These are phyloP conservation scores for Pythium chondricola DNA, from an alignment of 352 stramenopile species.

Conservation along the genomic window DNA sequence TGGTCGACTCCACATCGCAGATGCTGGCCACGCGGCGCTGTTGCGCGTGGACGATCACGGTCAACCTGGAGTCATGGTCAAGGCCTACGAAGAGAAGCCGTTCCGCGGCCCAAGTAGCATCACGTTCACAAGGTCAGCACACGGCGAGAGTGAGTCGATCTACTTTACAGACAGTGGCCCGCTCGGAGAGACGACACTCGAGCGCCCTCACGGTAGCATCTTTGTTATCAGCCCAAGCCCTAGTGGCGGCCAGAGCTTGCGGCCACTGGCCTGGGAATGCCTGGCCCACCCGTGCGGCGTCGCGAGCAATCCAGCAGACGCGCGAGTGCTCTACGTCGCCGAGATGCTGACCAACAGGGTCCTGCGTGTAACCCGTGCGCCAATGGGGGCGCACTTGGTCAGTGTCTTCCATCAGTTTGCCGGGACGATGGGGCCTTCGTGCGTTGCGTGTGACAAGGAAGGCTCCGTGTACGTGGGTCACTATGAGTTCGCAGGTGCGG, in stretches of 20 bases:
- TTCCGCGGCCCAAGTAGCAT: slow-evolving; percentile 71
- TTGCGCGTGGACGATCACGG: slow-evolving; percentile 52
- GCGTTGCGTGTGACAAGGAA: slow-evolving; percentile 51
- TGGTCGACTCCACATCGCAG: slow-evolving; percentile 58
- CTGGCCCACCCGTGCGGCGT: slow-evolving; percentile 81
- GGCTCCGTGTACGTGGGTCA: slow-evolving; percentile 74
- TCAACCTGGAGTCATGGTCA: slow-evolving; percentile 72
- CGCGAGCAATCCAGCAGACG: slow-evolving; percentile 23
- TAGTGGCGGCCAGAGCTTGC: slow-evolving; percentile 65
- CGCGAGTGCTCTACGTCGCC: slow-evolving; percentile 52
- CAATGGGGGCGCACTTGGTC: slow-evolving; percentile 57
- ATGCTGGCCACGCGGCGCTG: slow-evolving; percentile 67
- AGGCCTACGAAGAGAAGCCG: slow-evolving; percentile 72
- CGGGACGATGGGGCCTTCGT: slow-evolving; percentile 72
- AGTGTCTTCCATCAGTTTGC: slow-evolving; percentile 84
- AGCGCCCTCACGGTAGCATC: slow-evolving; percentile 66
- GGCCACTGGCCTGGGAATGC: slow-evolving; percentile 59
- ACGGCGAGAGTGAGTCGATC: slow-evolving; percentile 42
- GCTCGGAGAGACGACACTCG: slow-evolving; percentile 81
- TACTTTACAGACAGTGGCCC: slow-evolving; percentile 86
- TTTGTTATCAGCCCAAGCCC: slow-evolving; percentile 64
- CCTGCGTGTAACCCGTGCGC: slow-evolving; percentile 56
- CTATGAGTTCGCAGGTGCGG: slow-evolving; percentile 75
- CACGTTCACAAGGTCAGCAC: too few species aligned
- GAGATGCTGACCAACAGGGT: slow-evolving; percentile 83